phyloP scores from a whole-genome alignment of 2,329 filamentous ascomycete species.

The Beauveria asiatica region DNA sequence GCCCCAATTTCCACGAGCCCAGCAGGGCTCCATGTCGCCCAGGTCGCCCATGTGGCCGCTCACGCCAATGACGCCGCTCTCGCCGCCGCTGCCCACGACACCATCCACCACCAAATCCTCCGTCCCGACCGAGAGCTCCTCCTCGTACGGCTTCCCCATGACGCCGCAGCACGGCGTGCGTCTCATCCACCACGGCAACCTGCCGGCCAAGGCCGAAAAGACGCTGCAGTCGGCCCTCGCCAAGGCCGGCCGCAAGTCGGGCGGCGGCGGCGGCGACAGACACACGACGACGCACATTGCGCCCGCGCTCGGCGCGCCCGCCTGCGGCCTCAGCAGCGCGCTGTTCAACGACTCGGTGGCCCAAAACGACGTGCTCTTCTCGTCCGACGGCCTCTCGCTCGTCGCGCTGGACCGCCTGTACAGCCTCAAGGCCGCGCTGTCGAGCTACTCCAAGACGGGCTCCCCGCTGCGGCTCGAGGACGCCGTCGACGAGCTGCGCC shows the following conservation, averaged over 20 bases:
- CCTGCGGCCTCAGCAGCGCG: slow-evolving; percentile 38
- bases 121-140: slow-evolving; percentile 29
- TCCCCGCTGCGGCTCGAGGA: slow-evolving; percentile 43
- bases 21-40: slow-evolving; percentile 28
- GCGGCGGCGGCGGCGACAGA: no score
- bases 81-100: slow-evolving; percentile 35
- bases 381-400: slow-evolving; percentile 49
- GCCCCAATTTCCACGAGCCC: slow-evolving; percentile 20
- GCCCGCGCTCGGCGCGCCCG: slow-evolving; percentile 35
- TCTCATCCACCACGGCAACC: slow-evolving; percentile 38
- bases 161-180: slow-evolving; percentile 28
- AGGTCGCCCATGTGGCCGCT: slow-evolving; percentile 30
- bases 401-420: slow-evolving; percentile 54
- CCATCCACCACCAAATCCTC: slow-evolving; percentile 35
- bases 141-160: slow-evolving; percentile 15
- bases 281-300: slow-evolving; percentile 16
- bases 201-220: slow-evolving; percentile 39
- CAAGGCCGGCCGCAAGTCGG: slow-evolving; percentile 30
- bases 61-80: slow-evolving; percentile 35
- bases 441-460: slow-evolving; percentile 43
- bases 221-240: slow-evolving; percentile 38
- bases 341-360: slow-evolving; percentile 47
- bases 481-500: slow-evolving; percentile 54
- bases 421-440: slow-evolving; percentile 53
- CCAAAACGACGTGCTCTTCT: slow-evolving; percentile 55